phyloP scores from a whole-genome alignment of 83 land plant genomes.

The Picea engelmannii region DNA sequence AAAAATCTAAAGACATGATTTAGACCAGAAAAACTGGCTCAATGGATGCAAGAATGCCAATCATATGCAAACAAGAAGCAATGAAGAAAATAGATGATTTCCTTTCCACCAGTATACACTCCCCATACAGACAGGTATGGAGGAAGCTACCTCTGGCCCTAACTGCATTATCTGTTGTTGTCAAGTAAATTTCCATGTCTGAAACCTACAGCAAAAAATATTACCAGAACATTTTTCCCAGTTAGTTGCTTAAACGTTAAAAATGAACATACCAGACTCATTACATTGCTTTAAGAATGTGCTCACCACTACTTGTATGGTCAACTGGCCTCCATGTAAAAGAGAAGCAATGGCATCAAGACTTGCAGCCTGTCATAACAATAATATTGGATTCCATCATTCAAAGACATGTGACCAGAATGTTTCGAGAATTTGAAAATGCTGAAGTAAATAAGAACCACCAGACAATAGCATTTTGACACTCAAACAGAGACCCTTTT shows the following conservation, averaged over 20 bases:
- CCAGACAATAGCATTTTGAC: background rate
- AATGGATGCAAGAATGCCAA: background rate
- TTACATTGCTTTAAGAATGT: background rate
- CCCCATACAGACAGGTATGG: background rate
- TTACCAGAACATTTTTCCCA: background rate
- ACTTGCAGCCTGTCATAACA: slow-evolving; percentile 3
- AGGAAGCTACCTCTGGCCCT: slow-evolving; percentile 15
- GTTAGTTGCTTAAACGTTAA: background rate
- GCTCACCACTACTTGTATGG: background rate
- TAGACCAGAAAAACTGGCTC: too few relatives aligned
- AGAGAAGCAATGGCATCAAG: slow-evolving; percentile 13
- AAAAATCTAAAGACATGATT: background rate
- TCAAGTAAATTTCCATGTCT: slow-evolving; percentile 13
- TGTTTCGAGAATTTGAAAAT: background rate
- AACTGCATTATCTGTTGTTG: slow-evolving; percentile 11
- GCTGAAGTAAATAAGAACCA: background rate
- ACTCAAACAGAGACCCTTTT: background rate
- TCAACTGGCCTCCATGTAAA: slow-evolving; percentile 10
- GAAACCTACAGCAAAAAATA: slow-evolving; percentile 7
- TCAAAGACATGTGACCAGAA: background rate
- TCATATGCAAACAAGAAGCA: background rate
- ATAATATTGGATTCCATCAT: background rate
- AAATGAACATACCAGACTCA: background rate
- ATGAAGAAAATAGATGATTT: too few relatives aligned
- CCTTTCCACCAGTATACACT: background rate